Base-by-base conservation (phyloP, 345 rosid genomes). In the Noccaea bulbosa region DNA sequence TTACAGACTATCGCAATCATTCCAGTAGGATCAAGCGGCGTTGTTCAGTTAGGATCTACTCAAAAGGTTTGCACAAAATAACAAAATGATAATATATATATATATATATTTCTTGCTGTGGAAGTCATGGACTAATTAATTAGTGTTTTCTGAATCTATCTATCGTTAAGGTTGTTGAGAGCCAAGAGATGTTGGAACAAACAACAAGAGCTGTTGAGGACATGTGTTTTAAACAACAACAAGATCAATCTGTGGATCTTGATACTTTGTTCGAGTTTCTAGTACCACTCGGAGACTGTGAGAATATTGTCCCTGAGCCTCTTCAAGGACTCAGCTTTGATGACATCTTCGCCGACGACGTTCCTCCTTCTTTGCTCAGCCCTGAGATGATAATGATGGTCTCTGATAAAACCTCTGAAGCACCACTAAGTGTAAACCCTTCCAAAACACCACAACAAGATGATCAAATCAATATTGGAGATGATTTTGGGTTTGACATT, bases 21-120 rank as follows among this genome's bases (percentile, higher is more conserved):
- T 67, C 81, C 96, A 3, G 71, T 85, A 55, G 84, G 82, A 79
- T 76, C 87, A 7, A 74, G 62, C 34, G 96, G 96, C 47, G 95
- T 93, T 51, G 38, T 89, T 56, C 95, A 85, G 79, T 83, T 93
- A 65, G 99, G 99, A 79, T 88, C 99, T 53, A 77, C 75, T 64
- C 74, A 67, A 50, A 88, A 89, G 97, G 98, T 93, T 74, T 70
- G 91, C 7, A 35, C 30, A 22, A 35, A 14, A 27, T 4, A 38
- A 27, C 11, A 53, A 47, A 66, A 8, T 2, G 37, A 37, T 38
- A 9, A 5, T 38, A 47, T 20, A n/a, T n/a, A n/a, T 20, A 27
- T 27, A 27, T 24, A 17, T 34, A 22, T 11, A 3, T 43, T 54
- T n/a, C 58, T 54, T 69, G 37, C 14, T n/a, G 22, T 37, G 64